Conservation (phyloP, 495 filamentous ascomycete genomes). For the Aspergillus affinis region DNA sequence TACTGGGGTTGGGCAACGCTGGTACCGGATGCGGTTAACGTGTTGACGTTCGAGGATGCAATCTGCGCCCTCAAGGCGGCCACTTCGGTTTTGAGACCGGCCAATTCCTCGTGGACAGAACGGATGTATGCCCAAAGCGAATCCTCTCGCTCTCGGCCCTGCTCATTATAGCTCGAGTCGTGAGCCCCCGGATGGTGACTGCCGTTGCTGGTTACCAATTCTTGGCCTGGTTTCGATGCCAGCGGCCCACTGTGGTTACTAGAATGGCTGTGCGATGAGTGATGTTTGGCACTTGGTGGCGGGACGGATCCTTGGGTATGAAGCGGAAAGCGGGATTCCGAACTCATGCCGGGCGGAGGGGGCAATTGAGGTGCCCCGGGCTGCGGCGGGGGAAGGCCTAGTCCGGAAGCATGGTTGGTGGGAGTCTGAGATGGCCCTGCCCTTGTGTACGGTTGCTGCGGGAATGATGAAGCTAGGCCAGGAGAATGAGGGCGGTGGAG, state of each 20-base stretch:
- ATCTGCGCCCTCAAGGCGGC: slow-evolving; percentile 40
- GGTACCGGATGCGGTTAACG: slow-evolving; percentile 19
- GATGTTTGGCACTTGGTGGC: slow-evolving; percentile 29
- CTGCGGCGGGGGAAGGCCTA: slow-evolving; percentile 40
- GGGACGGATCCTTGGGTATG: slow-evolving; percentile 29
- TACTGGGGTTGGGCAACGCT: slow-evolving; percentile 24
- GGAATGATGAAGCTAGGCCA: slow-evolving; percentile 63
- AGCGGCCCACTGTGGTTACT: slow-evolving; percentile 39
- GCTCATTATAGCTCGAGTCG: slow-evolving; percentile 33
- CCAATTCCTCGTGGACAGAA: slow-evolving; percentile 43
- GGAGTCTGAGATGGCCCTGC: slow-evolving; percentile 32
- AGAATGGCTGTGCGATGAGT: slow-evolving; percentile 40
- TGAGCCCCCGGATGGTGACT: slow-evolving; percentile 19
- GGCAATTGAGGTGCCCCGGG: slow-evolving; percentile 51
- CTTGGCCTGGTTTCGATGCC: slow-evolving; percentile 27
- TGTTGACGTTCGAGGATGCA: slow-evolving; percentile 34
- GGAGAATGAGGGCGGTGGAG: slow-evolving; percentile 66
- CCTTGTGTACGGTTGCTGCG: slow-evolving; percentile 65
- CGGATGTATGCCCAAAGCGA: slow-evolving; percentile 50
- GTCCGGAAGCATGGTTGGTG: slow-evolving; percentile 28
- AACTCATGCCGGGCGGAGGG: slow-evolving; percentile 48
- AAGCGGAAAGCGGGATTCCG: slow-evolving; percentile 46
- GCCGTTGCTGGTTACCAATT: slow-evolving; percentile 26
- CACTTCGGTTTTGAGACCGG: slow-evolving; percentile 39
- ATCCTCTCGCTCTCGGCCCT: slow-evolving; percentile 32